A percentile compares a stretch with the other conserved stretches of the same genome.
Evolutionary conservation across 108 stramenopile species (phyloP).

Genomic region (Fragilaria crotonensis): DNA sequence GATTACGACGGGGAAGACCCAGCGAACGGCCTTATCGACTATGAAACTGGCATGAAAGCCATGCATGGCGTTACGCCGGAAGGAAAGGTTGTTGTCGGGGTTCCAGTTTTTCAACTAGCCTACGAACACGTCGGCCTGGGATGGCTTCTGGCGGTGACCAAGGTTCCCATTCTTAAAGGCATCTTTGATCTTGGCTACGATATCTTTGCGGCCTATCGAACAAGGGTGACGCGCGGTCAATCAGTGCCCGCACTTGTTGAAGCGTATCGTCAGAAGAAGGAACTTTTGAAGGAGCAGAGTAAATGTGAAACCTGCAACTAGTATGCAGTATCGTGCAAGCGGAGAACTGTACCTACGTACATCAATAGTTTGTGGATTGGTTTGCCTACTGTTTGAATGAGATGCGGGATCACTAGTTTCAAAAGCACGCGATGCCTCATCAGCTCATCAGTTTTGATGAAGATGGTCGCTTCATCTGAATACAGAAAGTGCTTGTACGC

Average conservation of each 20-base stretch:
- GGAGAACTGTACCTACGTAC: no score
- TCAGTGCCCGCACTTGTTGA: slow-evolving; percentile 28
- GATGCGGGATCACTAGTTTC: no score
- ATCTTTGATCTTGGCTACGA: slow-evolving; percentile 30
- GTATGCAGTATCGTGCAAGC: no score
- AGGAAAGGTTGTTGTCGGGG: slow-evolving; percentile 35
- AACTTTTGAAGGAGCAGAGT: not conserved
- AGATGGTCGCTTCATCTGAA: no score
- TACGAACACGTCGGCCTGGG: slow-evolving; percentile 44
- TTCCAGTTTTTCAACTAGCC: slow-evolving; percentile 40
- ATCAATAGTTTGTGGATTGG: no score
- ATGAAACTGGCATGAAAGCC: slow-evolving; percentile 41
- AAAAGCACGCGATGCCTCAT: no score
- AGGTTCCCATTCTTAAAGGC: slow-evolving; percentile 20
- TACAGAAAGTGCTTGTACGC: no score
- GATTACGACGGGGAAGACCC: slow-evolving; percentile 33
- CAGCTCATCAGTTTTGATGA: no score
- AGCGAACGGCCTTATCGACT: slow-evolving; percentile 37
- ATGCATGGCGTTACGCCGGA: slow-evolving; percentile 42
- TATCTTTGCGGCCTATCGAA: slow-evolving; percentile 45
- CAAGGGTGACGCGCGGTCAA: slow-evolving; percentile 35
- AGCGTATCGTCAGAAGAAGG: not conserved
- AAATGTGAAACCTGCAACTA: not conserved
- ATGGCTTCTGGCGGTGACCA: slow-evolving; percentile 34
- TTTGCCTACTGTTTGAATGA: no score